Evolutionary conservation across 805 yeast species (phyloP), one percentile per base, ranked within the genome.

Genomic region (Debaryomyces prosopidis): DNA sequence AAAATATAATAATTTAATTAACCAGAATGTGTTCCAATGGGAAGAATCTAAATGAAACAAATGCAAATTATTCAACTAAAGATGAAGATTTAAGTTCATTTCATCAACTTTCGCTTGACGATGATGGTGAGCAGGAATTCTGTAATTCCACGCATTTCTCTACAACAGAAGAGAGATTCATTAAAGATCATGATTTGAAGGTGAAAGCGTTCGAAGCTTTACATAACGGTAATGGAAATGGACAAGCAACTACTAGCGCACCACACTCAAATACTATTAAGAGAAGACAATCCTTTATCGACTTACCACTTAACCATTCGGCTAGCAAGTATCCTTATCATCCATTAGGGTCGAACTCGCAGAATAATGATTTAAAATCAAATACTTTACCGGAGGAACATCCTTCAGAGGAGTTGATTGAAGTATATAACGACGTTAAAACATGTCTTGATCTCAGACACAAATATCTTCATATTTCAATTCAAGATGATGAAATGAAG

Each of bases 381-480:
- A 43, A 46, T 42, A 61, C 69, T 4, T 56, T 62, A 15, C 68
- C 79, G 1, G 74, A 74, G 40, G 87, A 82, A 40, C 69, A 73
- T 35, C 88, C 91, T 1, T 81, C 90, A 0, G 79, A 78, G 4
- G 95, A 87, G 52, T 68, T 87, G 51, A 68, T 85, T 44, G 82
- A 79, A 44, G 69, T 87, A 39, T 87, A 81, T 58, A 62, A 76
- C 20, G 80, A 84, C 46, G 82, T 87, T 30, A 76, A 79, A 46
- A 67, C 68, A 33, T 87, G 97, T 60, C 75, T 92, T 48, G 81
- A 79, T 10, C 59, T 88, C 50, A 82, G 99, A 62, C 82, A 79
- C 53, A 86, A 84, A 59, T 94, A 92, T 63, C 85, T 87, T 65
- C 57, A 66, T 2, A 53, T 80, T 9, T 89, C 97, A 1, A 53